Base-by-base conservation (phyloP, 2,329 filamentous ascomycete species). In the Penicillium capsulatum region DNA sequence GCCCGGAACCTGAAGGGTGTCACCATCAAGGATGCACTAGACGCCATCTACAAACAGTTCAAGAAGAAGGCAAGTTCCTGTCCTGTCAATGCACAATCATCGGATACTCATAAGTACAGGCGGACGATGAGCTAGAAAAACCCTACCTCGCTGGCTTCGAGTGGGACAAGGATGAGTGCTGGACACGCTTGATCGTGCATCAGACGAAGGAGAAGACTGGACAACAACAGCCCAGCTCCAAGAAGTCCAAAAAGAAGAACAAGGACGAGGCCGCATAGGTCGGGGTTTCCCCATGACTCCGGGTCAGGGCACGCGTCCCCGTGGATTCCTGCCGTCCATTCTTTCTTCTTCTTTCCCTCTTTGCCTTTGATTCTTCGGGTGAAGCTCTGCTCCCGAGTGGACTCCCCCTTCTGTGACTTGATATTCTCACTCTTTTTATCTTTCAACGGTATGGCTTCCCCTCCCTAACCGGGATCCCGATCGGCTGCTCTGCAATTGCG, bases 21-120 rank as follows among this genome's bases (percentile, higher is more conserved):
- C 54, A 97, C 91, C 41, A 91, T 97, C 76, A 96, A 96, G 75
- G 91, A 97, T 68, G 89, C 89, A 42, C 65, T 95, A 66, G 90
- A 96, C 66, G 91, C 88, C 59, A 96, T 97, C 70, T 76, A 95
- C 77, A 96, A 95, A 76, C 80, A 86, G 56, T 94, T 87, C 76
- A 94, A 94, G 79, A 96, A 96, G 81, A 84, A 90, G 79, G 91
- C 90, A 69, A 56, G 80, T 66, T 13, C n/a, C 4, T 7, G 4
- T n/a, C 3, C n/a, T 17, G 6, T 5, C 8, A 10, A 14, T 30
- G 9, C 6, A 9, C 10, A 13, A 11, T 31, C 31, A 14, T 27
- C 6, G 20, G 14, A 19, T 15, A 41, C 28, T 31, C 6, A 31
- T 15, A 15, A 6, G 4, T 35, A 29, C 56, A 95, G 90, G 78